A percentile compares a stretch with the other conserved stretches of the same genome.
These are phyloP conservation scores for Plectosphaerella sp. DNA, from an alignment of 2,329 filamentous ascomycete genomes.

Conservation along the genomic window DNA sequence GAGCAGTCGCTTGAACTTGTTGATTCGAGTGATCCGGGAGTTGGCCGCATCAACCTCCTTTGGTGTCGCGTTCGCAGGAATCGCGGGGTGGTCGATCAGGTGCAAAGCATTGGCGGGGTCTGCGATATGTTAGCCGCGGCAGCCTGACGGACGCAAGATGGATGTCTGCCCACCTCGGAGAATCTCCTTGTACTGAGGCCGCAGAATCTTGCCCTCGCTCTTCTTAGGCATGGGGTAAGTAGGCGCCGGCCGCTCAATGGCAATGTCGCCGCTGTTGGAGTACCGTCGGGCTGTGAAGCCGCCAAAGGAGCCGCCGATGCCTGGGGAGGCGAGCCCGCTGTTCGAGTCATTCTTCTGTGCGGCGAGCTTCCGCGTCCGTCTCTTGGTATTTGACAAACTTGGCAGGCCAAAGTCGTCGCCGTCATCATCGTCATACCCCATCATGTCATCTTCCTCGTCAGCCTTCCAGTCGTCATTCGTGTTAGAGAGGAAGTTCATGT, in stretches of 20 bases:
- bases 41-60: slow-evolving; percentile 86
- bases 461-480: slow-evolving; percentile 80
- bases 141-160: background rate
- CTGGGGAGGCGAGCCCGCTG: slow-evolving; percentile 26
- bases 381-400: slow-evolving; percentile 86
- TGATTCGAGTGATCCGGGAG: slow-evolving; percentile 86
- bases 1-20: slow-evolving; percentile 96
- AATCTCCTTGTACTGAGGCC: slow-evolving; percentile 97
- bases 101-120: slow-evolving; percentile 91
- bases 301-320: slow-evolving; percentile 30
- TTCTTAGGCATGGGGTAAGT: slow-evolving; percentile 87
- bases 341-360: slow-evolving; percentile 30
- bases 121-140: slow-evolving; percentile 16
- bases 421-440: slow-evolving; percentile 78
- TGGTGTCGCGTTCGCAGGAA: slow-evolving; percentile 66
- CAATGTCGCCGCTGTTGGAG: slow-evolving; percentile 89
- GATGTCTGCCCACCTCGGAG: slow-evolving; percentile 51
- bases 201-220: slow-evolving; percentile 88
- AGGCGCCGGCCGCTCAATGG: slow-evolving; percentile 77
- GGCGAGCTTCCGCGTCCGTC: slow-evolving; percentile 56
- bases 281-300: slow-evolving; percentile 49
- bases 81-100: slow-evolving; percentile 80
- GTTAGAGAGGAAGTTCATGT: slow-evolving; percentile 76
- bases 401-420: slow-evolving; percentile 95
- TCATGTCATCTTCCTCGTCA: slow-evolving; percentile 69